Base-by-base conservation (phyloP, 2,329 filamentous ascomycete species). In the Stemphylium beticola region DNA sequence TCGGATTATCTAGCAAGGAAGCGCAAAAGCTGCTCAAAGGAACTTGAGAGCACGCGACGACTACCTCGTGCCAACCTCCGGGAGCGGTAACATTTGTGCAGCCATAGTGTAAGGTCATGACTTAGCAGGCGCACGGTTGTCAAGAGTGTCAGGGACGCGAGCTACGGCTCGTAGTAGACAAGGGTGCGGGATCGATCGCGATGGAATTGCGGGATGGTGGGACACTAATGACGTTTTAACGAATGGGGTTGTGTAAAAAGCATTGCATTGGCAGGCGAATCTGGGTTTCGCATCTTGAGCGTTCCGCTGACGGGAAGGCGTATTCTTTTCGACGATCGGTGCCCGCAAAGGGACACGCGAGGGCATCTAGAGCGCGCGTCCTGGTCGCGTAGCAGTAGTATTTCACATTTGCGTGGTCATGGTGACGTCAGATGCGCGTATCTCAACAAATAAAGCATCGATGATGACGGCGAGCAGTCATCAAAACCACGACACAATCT, bases 1-100 rank as follows among this genome's bases (percentile, higher is more conserved):
- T 87, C 44, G 86, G 86, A 12, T 76, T 85, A 12, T 76, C 79
- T 18, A 73, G 76, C 11, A 79, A 83, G 52, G 82, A 86, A 68
- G 85, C 85, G 15, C 77, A 78, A 47, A 71, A 75, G 43, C 69
- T 82, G 14, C 55, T 79, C 10, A 71, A 71, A 41, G 64, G 62
- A 34, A 29, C 55, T 34, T 68, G 47, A 56, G 33, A 24, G 41
- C 15, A 36, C 17, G 22, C 37, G 34, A 43, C 10, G 22, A 32
- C 31, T 20, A 34, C 15, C 14, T 34, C 32, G 29, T 36, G 12
- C 20, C 32, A 17, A 32, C 17, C 31, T 26, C 24, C 42, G n/a
- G 8, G 18, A 26, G 29, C 14, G 32, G 32, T 15, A 32, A 31
- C 20, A 14, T 45, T 17, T 26, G 18, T 12, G 22, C 36, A 33